Percentiles rank a stretch among this genome's conserved stretches.
Evolutionary conservation across 345 rosid genomes (phyloP).

Genomic region (Xanthoceras sorbifolium): DNA sequence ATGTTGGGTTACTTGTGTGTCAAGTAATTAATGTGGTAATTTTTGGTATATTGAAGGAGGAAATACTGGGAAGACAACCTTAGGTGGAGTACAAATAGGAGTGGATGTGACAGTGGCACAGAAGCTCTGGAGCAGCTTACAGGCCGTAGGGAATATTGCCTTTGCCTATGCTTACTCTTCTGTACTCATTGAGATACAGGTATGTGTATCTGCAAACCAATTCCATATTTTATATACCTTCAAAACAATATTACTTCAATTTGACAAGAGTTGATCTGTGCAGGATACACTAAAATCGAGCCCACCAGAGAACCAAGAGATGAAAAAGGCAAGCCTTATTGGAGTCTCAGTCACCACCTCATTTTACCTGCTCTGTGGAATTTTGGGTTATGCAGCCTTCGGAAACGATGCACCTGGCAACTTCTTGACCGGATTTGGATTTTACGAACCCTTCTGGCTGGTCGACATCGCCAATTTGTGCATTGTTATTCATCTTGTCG

Average conservation of each 20-base stretch:
- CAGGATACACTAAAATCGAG: slow-evolving; percentile 60
- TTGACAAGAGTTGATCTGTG: not conserved
- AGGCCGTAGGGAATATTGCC: slow-evolving; percentile 76
- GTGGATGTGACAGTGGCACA: slow-evolving; percentile 63
- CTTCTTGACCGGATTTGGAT: slow-evolving; percentile 85
- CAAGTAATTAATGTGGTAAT: not conserved
- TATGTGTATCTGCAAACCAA: slow-evolving; percentile 37
- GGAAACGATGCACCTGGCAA: slow-evolving; percentile 81
- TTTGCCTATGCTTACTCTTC: slow-evolving; percentile 76
- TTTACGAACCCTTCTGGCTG: slow-evolving; percentile 83
- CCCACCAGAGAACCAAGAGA: slow-evolving; percentile 60
- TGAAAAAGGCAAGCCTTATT: slow-evolving; percentile 57
- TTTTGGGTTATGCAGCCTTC: slow-evolving; percentile 83
- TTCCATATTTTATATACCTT: too few species aligned
- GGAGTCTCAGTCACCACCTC: slow-evolving; percentile 62
- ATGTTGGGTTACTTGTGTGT: too few species aligned
- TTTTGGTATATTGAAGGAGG: slow-evolving; percentile 16
- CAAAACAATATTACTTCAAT: too few species aligned
- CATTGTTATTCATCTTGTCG: slow-evolving; percentile 78
- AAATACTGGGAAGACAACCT: slow-evolving; percentile 45
- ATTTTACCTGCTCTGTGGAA: slow-evolving; percentile 75
- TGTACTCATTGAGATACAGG: slow-evolving; percentile 86
- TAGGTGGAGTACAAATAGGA: slow-evolving; percentile 60
- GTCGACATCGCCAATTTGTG: slow-evolving; percentile 76
- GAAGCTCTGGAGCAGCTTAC: slow-evolving; percentile 76